These are phyloP conservation scores for Phytopythium cucurbitacearum DNA, from an alignment of 352 stramenopile species.

Conservation along the genomic window DNA sequence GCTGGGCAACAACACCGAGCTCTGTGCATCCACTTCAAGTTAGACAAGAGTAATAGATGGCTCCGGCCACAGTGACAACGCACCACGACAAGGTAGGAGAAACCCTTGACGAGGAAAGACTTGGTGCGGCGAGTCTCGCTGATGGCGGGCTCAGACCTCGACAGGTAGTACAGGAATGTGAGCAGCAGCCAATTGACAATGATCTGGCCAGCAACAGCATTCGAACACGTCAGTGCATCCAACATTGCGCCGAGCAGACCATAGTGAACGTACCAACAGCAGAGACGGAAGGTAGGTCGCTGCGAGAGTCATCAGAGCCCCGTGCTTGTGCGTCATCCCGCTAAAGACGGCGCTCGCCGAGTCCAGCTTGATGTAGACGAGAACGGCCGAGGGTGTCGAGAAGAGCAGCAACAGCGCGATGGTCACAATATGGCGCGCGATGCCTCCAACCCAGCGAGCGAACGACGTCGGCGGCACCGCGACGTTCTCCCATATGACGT, in stretches of 20 bases:
- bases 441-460: conserved; percentile 25
- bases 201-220: conserved; percentile 33
- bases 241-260: conserved; percentile 1
- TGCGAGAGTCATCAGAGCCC: conserved; percentile 50
- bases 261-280: conserved; percentile 38
- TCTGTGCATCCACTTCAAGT: conserved; percentile 21
- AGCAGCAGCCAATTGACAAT: conserved; percentile 71
- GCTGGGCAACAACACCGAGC: conserved; percentile 69
- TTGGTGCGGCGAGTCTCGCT: conserved; percentile 61
- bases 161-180: conserved; percentile 61
- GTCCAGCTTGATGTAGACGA: conserved; percentile 82
- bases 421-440: conserved; percentile 44
- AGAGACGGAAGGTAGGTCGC: conserved; percentile 71
- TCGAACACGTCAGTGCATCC: background rate
- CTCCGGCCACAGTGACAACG: conserved; percentile 3
- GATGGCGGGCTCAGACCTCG: conserved; percentile 61
- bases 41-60: background rate
- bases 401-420: conserved; percentile 61
- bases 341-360: conserved; percentile 57
- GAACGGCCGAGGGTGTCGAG: conserved; percentile 70
- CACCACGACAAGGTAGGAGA: conserved; percentile 74
- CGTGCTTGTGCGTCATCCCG: conserved; percentile 36
- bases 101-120: conserved; percentile 74
- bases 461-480: conserved; percentile 53
- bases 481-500: conserved; percentile 76